Evolutionary conservation across 2,329 filamentous ascomycete species (phyloP).

Genomic region (Ophiostoma perfectum): DNA sequence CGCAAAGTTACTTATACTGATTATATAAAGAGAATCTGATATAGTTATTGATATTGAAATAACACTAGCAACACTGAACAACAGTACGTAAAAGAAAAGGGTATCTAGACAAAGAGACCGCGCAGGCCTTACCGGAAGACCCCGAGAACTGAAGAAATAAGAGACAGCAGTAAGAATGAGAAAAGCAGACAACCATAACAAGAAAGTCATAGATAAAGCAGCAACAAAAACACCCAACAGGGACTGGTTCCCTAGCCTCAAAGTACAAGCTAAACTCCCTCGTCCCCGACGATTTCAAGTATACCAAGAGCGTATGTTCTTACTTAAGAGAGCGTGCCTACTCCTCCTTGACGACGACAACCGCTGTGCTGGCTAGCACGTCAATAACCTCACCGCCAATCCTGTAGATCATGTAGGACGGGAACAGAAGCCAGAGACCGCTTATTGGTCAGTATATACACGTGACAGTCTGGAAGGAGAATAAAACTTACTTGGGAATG

Average conservation of each 20-base stretch:
- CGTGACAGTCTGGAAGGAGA: not conserved
- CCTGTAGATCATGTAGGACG: conserved; percentile 47
- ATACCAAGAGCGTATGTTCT: too few relatives aligned
- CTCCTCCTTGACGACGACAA: conserved; percentile 37
- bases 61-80: not conserved
- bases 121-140: conserved; percentile 21
- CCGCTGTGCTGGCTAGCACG: conserved; percentile 39
- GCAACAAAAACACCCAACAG: not conserved
- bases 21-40: not conserved
- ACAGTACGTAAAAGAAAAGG: conserved; percentile 9
- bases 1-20: not conserved
- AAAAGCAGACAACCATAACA: not conserved
- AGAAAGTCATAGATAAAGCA: not conserved
- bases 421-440: conserved; percentile 51
- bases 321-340: conserved; percentile 27
- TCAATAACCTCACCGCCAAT: conserved; percentile 47
- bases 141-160: conserved; percentile 13
- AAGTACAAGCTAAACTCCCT: not conserved
- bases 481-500: conserved; percentile 49
- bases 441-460: conserved; percentile 33
- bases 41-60: not conserved
- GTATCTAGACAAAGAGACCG: conserved; percentile 26
- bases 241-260: not conserved
- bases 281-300: not conserved
- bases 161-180: not conserved